Evolutionary conservation across 148 eudicot species (phyloP).

Genomic region (Mesembryanthemum crystallinum): DNA sequence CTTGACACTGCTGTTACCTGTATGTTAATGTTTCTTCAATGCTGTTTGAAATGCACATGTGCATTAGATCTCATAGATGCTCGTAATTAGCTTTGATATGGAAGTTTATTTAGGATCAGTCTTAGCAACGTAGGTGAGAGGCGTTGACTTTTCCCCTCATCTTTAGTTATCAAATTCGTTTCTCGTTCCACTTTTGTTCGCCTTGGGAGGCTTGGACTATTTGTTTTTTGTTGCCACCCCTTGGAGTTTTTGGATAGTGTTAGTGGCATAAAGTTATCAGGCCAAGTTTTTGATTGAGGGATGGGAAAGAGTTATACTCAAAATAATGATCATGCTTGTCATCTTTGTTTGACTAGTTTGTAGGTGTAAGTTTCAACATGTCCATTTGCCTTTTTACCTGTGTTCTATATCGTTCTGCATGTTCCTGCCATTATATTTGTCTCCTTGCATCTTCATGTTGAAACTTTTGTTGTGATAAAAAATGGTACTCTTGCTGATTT

Average conservation of each 20-base stretch:
- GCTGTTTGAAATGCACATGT: neutral
- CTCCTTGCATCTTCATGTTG: neutral
- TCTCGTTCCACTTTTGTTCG: too few relatives aligned
- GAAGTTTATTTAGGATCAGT: too few relatives aligned
- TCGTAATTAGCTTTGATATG: too few relatives aligned
- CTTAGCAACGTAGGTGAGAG: too few relatives aligned
- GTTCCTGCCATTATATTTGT: neutral
- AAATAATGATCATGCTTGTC: too few relatives aligned
- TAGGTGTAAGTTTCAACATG: neutral
- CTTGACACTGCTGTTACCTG: too few relatives aligned
- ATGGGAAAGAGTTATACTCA: too few relatives aligned
- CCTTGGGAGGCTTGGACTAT: too few relatives aligned
- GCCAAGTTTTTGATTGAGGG: too few relatives aligned
- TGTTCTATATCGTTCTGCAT: neutral
- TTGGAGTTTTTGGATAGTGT: neutral
- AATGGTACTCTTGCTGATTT: neutral
- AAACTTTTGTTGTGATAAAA: neutral
- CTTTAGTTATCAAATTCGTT: too few relatives aligned
- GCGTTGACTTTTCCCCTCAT: too few relatives aligned
- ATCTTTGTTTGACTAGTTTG: neutral
- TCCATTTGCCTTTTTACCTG: neutral
- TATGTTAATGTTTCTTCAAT: neutral
- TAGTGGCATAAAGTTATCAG: neutral
- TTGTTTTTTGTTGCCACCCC: too few relatives aligned
- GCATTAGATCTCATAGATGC: neutral